phyloP scores from a whole-genome alignment of 2,329 filamentous ascomycete species.

The Ceratocystis huliohia region DNA sequence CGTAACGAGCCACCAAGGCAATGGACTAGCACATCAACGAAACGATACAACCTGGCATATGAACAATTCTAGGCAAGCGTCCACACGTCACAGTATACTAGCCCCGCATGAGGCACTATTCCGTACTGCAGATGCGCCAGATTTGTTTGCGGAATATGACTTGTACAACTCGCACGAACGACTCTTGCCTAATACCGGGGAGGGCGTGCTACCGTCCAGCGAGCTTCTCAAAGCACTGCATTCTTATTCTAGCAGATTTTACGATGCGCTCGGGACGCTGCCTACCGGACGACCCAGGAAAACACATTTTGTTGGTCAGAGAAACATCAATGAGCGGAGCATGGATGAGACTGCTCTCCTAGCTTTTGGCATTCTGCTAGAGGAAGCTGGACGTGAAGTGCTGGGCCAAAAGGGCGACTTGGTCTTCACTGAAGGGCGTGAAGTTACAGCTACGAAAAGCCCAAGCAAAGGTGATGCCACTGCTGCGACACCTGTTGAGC shows the following conservation, averaged over 20 bases:
- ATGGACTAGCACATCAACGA: not conserved
- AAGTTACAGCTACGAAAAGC: conserved; percentile 20
- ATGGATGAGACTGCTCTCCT: conserved; percentile 70
- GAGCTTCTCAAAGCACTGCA: conserved; percentile 59
- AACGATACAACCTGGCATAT: conserved; percentile 5
- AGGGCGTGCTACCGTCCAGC: conserved; percentile 48
- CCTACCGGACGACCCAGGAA: conserved; percentile 19
- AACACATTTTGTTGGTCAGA: conserved; percentile 21
- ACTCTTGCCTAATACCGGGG: conserved; percentile 36
- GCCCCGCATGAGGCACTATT: conserved; percentile 62
- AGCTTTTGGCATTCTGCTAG: conserved; percentile 60
- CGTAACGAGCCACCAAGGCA: conserved; percentile 11
- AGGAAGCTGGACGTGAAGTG: conserved; percentile 51
- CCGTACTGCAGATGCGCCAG: conserved; percentile 48
- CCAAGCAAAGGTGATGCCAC: not conserved
- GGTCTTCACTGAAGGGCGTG: conserved; percentile 52
- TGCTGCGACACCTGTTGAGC: not conserved
- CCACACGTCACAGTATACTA: conserved; percentile 26
- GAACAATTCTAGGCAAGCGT: not conserved
- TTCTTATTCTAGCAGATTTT: conserved; percentile 54
- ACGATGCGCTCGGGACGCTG: conserved; percentile 33
- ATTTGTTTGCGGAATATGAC: conserved; percentile 57
- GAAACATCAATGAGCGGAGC: conserved; percentile 41
- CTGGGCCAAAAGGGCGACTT: conserved; percentile 56
- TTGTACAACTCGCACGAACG: conserved; percentile 54